phyloP scores from a whole-genome alignment of 2,329 filamentous ascomycete species.

The Emericellopsis atlantica region DNA sequence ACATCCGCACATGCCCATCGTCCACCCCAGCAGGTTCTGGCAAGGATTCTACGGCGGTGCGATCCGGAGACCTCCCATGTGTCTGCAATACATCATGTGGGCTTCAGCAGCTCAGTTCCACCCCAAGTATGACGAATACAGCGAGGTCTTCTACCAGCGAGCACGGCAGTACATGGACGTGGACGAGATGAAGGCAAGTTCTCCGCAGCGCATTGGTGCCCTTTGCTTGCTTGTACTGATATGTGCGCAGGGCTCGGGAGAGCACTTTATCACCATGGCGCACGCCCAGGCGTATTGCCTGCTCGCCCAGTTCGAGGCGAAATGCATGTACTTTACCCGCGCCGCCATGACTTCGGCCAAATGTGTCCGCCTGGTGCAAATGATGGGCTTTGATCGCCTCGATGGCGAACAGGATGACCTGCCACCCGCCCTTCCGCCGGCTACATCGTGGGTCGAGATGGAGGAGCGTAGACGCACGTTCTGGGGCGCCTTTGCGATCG shows the following conservation, averaged over 20 bases:
- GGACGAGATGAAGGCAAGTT: slow-evolving; percentile 64
- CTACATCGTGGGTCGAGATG: slow-evolving; percentile 67
- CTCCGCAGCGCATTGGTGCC: background rate
- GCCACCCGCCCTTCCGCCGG: slow-evolving; percentile 60
- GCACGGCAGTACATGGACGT: slow-evolving; percentile 71
- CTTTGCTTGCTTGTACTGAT: background rate
- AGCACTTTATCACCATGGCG: slow-evolving; percentile 64
- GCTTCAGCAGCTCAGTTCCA: slow-evolving; percentile 60
- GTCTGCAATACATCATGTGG: slow-evolving; percentile 80
- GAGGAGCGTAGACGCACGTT: slow-evolving; percentile 72
- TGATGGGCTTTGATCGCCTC: slow-evolving; percentile 74
- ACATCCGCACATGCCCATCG: slow-evolving; percentile 60
- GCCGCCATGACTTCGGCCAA: slow-evolving; percentile 73
- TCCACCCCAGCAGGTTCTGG: slow-evolving; percentile 66
- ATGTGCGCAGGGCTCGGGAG: slow-evolving; percentile 51
- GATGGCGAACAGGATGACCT: slow-evolving; percentile 54
- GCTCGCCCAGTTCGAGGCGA: slow-evolving; percentile 69
- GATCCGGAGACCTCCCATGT: slow-evolving; percentile 68
- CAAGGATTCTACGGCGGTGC: slow-evolving; percentile 61
- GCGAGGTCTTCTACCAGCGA: slow-evolving; percentile 70
- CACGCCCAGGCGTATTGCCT: slow-evolving; percentile 75
- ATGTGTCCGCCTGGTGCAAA: slow-evolving; percentile 58
- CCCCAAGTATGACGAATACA: slow-evolving; percentile 58
- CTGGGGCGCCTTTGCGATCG: slow-evolving; percentile 73
- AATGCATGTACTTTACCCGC: slow-evolving; percentile 70